Evolutionary conservation across 1,284 basidiomycete genomes (phyloP).

Genomic region (Malassezia restricta): DNA sequence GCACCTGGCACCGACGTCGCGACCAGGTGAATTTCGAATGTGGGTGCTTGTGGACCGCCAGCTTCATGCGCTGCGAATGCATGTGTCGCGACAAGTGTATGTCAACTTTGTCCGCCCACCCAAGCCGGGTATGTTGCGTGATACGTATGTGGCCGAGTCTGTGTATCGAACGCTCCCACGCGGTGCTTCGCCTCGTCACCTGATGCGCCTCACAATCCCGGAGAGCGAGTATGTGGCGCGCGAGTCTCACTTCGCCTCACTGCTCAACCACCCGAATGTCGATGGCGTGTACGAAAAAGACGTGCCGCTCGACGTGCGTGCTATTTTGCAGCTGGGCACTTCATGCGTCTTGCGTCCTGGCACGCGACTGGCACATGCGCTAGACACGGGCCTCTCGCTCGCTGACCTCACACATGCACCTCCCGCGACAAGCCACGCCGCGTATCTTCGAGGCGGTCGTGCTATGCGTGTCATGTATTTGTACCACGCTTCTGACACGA

Average conservation of each 20-base stretch:
- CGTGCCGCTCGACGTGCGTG: conserved; percentile 73
- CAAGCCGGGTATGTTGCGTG: conserved; percentile 55
- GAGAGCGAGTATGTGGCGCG: conserved; percentile 74
- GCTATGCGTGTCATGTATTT: conserved; percentile 74
- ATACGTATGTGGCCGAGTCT: conserved; percentile 60
- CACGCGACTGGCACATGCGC: conserved; percentile 69
- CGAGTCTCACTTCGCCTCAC: conserved; percentile 77
- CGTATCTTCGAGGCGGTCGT: conserved; percentile 64
- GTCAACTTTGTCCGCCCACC: conserved; percentile 68
- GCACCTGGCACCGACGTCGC: conserved; percentile 67
- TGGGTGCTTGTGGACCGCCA: conserved; percentile 79
- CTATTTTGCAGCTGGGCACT: conserved; percentile 70
- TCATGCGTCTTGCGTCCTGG: conserved; percentile 58
- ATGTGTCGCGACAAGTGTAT: conserved; percentile 83
- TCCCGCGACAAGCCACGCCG: not conserved
- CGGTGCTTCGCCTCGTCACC: conserved; percentile 61
- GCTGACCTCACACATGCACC: conserved; percentile 53
- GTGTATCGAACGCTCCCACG: conserved; percentile 70
- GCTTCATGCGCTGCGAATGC: conserved; percentile 65
- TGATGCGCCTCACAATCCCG: conserved; percentile 71
- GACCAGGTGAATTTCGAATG: conserved; percentile 71
- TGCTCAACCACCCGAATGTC: conserved; percentile 86
- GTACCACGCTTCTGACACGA: conserved; percentile 69
- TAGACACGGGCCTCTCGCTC: conserved; percentile 74
- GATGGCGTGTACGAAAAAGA: conserved; percentile 91